Evolutionary conservation across 2,329 filamentous ascomycete genomes (phyloP), one percentile per base, ranked within the genome.

Genomic region (Fusarium paranaense): DNA sequence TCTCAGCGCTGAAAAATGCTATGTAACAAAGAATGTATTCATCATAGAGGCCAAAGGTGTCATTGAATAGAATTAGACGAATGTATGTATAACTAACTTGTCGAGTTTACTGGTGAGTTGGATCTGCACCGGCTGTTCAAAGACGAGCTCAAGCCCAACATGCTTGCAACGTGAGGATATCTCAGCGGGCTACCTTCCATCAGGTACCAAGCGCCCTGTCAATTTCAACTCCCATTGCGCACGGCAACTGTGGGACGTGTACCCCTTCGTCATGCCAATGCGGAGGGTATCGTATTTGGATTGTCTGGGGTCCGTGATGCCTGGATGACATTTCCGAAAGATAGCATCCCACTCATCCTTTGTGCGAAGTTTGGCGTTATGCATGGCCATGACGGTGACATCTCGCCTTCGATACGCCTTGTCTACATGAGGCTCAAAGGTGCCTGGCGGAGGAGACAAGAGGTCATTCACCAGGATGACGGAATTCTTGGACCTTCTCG

Each of bases 351-450:
- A 75, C 14, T 72, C 73, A n/a, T 58, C 25, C 10, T 57, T 56
- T 2, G 70, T 73, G 10, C 74, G 65, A 10, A 75, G 16, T 25
- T 75, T 70, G 20, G 72, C 70, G n/a, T 76, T 75, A 45, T 76
- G 74, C 74, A 76, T 76, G 5, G 72, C 69, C 74, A 76, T 76
- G 40, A 76, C 72, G 0, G 74, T 76, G 18, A 76, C 72, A 13
- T 76, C 74, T 27, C 74, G 68, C 22, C 74, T 67, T 3, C 74
- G 68, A 22, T 71, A 76, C 8, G 72, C 70, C 32, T 70, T 76
- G 37, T 75, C 70, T 10, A 72, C 42, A 50, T 71, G 64, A 5
- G 62, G 57, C 3, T 61, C 66, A 40, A 69, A 74, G 0, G 62
- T 57, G 3, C 71, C 69, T 2, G 73, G 67, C 1, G 45, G 45